Evolutionary conservation across 2,329 filamentous ascomycete genomes (phyloP).

Genomic region (Dothideomycetes sp.): DNA sequence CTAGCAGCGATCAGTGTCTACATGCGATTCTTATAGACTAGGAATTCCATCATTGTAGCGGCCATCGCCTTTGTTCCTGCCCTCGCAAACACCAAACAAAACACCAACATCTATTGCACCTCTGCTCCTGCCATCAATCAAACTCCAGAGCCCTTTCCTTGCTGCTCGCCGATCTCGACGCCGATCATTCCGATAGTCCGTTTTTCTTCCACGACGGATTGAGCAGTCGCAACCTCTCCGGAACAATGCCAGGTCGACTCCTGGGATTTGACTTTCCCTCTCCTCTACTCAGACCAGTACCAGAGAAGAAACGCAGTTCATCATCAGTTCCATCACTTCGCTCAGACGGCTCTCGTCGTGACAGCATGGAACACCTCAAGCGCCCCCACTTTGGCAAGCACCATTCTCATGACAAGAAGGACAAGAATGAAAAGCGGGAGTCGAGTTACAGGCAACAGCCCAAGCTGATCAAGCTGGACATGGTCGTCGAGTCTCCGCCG

Average conservation of each 20-base stretch:
- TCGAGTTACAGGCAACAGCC: conserved; percentile 22
- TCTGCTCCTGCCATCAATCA: too few species aligned
- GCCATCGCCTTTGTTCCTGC: too few species aligned
- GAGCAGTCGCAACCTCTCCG: too few species aligned
- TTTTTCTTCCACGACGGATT: background rate
- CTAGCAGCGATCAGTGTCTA: too few species aligned
- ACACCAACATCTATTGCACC: too few species aligned
- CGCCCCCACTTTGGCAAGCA: conserved; percentile 21
- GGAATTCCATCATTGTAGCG: too few species aligned
- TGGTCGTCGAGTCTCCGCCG: conserved; percentile 75
- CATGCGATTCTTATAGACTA: too few species aligned
- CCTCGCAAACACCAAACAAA: too few species aligned
- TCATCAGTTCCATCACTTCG: conserved; percentile 13
- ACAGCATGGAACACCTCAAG: conserved; percentile 29
- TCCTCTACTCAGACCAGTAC: conserved; percentile 15
- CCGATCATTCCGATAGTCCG: too few species aligned
- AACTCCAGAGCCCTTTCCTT: too few species aligned
- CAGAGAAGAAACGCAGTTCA: conserved; percentile 16
- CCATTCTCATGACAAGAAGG: conserved; percentile 19
- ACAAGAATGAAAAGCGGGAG: conserved; percentile 17
- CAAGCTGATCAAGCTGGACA: conserved; percentile 44
- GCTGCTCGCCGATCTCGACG: too few species aligned
- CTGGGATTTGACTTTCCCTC: conserved; percentile 25
- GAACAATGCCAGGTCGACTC: conserved; percentile 27
- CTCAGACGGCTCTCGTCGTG: conserved; percentile 13